phyloP scores from a whole-genome alignment of 331 rosid genomes.

The Dryas integrifolia region DNA sequence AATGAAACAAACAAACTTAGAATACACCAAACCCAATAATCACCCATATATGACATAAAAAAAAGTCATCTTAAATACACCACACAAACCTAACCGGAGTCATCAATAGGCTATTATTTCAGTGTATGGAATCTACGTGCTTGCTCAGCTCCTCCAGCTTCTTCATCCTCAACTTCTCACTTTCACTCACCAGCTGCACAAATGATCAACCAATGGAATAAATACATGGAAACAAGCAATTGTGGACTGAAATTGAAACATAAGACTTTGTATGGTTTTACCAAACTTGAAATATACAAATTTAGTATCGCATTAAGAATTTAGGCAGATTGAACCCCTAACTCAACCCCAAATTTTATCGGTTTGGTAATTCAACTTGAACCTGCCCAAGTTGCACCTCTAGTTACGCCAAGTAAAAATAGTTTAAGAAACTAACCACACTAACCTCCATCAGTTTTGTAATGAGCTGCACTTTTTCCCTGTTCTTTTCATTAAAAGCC shows the following conservation, averaged over 20 bases:
- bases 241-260: not conserved
- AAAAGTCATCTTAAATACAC: conserved; percentile 63
- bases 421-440: not conserved
- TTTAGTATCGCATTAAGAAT: not conserved
- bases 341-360: not conserved
- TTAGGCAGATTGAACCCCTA: not conserved
- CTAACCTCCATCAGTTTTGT: conserved; percentile 53
- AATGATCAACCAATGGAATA: not conserved
- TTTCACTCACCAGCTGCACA: conserved; percentile 47
- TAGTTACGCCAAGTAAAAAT: not conserved
- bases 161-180: conserved; percentile 54
- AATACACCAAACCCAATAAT: conserved; percentile 70
- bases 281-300: not conserved
- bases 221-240: too few relatives aligned
- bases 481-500: conserved; percentile 52
- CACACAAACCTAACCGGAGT: conserved; percentile 74
- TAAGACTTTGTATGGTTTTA: not conserved
- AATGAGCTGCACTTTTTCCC: conserved; percentile 52
- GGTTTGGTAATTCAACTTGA: not conserved
- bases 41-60: conserved; percentile 59
- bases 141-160: conserved; percentile 92
- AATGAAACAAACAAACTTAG: conserved; percentile 54
- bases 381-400: not conserved
- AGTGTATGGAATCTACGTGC: conserved; percentile 69
- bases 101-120: conserved; percentile 35